Conservation (phyloP, 2,329 filamentous ascomycete genomes). For the Ophiosphaerella herpotricha region DNA sequence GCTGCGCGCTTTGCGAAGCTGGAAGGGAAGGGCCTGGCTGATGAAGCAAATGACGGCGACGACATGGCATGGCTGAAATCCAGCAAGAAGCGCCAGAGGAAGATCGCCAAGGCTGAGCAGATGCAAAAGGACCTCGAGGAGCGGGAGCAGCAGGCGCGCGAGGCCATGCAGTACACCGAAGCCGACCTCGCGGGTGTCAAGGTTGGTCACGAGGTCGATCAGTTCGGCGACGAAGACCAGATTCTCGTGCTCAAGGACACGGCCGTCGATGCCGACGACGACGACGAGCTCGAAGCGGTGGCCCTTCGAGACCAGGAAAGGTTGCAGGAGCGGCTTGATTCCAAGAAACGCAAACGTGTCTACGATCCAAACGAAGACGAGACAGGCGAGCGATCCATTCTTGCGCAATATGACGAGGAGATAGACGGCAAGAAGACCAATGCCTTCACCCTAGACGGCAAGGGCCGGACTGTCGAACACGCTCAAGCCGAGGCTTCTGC, state of each 20-base stretch:
- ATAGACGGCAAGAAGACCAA: conserved; percentile 89
- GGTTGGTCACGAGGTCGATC: conserved; percentile 82
- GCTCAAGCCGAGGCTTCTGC: conserved; percentile 62
- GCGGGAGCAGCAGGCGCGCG: conserved; percentile 66
- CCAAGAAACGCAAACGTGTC: conserved; percentile 86
- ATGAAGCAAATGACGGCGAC: conserved; percentile 71
- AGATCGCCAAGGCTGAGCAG: conserved; percentile 74
- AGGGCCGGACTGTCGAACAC: conserved; percentile 68
- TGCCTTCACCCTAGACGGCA: conserved; percentile 81
- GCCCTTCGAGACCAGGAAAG: conserved; percentile 73
- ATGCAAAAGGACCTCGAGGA: conserved; percentile 78
- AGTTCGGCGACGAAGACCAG: conserved; percentile 84
- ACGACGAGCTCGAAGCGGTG: conserved; percentile 85
- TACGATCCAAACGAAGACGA: conserved; percentile 84
- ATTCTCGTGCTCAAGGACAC: conserved; percentile 94
- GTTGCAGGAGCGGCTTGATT: conserved; percentile 74
- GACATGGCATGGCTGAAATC: conserved; percentile 85
- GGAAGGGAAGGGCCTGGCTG: conserved; percentile 82
- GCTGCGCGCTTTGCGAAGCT: conserved; percentile 77
- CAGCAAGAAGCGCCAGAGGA: conserved; percentile 92
- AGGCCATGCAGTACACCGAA: conserved; percentile 72
- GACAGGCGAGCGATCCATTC: conserved; percentile 67
- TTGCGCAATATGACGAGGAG: conserved; percentile 95
- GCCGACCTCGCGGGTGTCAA: conserved; percentile 88
- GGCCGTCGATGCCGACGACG: conserved; percentile 79